phyloP scores from a whole-genome alignment of 352 stramenopile genomes.

The Globisporangium barbulae region DNA sequence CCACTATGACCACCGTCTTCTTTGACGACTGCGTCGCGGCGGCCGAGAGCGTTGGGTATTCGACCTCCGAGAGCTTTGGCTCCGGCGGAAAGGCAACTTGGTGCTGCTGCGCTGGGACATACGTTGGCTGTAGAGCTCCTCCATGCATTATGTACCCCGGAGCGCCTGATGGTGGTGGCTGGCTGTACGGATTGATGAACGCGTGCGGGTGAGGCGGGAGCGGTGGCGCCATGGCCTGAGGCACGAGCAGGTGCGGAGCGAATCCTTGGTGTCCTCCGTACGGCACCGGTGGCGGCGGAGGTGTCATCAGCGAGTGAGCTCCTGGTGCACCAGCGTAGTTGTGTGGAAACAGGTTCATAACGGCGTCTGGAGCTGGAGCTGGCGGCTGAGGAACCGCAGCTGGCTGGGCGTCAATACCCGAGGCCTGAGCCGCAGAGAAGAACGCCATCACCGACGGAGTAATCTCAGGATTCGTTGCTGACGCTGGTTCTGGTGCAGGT shows the following conservation, averaged over 20 bases:
- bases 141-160: not conserved
- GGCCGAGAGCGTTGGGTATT: conserved; percentile 30
- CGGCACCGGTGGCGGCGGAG: not conserved
- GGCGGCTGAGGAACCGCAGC: conserved; percentile 2
- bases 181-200: conserved; percentile 24
- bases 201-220: conserved; percentile 19
- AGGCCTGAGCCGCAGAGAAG: conserved; percentile 19
- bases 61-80: conserved; percentile 9
- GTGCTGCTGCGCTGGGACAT: not conserved
- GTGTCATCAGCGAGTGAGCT: not conserved
- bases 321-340: conserved; percentile 26
- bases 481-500: not conserved
- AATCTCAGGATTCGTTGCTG: conserved; percentile 2
- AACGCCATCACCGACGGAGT: conserved; percentile 20
- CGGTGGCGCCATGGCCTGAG: conserved; percentile 11
- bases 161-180: not conserved
- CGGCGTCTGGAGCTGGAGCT: conserved; percentile 9
- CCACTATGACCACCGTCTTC: conserved; percentile 8
- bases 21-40: not conserved
- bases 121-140: not conserved
- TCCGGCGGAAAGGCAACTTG: not conserved
- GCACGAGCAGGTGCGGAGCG: conserved; percentile 9
- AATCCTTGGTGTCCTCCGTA: conserved; percentile 5
- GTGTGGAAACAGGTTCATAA: conserved; percentile 54
- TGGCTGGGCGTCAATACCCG: conserved; percentile 7